These are phyloP conservation scores for Serendipita sp. DNA, from an alignment of 768 basidiomycete genomes.

Conservation along the genomic window DNA sequence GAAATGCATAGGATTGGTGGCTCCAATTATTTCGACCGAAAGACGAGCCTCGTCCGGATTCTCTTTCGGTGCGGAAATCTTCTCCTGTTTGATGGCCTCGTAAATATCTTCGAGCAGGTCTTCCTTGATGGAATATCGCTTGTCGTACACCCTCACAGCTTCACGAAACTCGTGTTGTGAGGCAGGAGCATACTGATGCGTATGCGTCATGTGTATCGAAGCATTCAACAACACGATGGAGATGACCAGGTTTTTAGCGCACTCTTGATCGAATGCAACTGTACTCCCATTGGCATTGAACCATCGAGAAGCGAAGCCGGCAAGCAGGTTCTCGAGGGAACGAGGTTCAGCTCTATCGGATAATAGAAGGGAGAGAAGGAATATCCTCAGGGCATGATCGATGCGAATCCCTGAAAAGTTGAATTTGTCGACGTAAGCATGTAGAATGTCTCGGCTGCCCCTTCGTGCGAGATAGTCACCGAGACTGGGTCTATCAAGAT, in stretches of 20 bases:
- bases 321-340: slow-evolving; percentile 53
- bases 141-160: slow-evolving; percentile 67
- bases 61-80: slow-evolving; percentile 23
- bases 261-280: slow-evolving; percentile 68
- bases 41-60: slow-evolving; percentile 46
- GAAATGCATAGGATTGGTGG: slow-evolving; percentile 58
- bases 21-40: slow-evolving; percentile 28
- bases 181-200: slow-evolving; percentile 27
- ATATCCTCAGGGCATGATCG: slow-evolving; percentile 78
- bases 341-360: slow-evolving; percentile 26
- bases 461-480: slow-evolving; percentile 71
- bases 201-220: slow-evolving; percentile 58
- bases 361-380: slow-evolving; percentile 67
- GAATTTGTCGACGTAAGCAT: slow-evolving; percentile 76
- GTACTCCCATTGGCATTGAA: slow-evolving; percentile 70
- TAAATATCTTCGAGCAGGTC: slow-evolving; percentile 66
- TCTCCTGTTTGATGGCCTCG: slow-evolving; percentile 41
- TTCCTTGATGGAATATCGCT: slow-evolving; percentile 50
- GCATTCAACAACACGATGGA: slow-evolving; percentile 82
- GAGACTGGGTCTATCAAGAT: slow-evolving; percentile 65
- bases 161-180: slow-evolving; percentile 65
- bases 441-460: slow-evolving; percentile 57
- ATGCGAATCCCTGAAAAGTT: slow-evolving; percentile 68
- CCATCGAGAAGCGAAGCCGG: slow-evolving; percentile 77
- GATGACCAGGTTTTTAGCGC: slow-evolving; percentile 58